These are phyloP conservation scores for Rhododendron simsii DNA, from an alignment of 148 eudicot genomes.

Conservation along the genomic window DNA sequence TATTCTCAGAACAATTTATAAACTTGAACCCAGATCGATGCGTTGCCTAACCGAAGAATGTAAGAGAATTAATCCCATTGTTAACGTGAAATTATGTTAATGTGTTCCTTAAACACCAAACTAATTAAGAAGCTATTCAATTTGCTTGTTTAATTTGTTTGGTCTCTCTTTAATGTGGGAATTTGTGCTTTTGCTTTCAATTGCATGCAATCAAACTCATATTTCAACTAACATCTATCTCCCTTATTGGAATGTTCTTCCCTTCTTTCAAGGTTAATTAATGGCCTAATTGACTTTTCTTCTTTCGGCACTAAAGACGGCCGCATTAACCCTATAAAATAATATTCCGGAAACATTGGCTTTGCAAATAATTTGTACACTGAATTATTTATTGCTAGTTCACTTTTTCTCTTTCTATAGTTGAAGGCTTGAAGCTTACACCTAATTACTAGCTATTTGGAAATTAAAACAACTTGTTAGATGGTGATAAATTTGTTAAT, in stretches of 20 bases:
- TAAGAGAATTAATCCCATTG: not conserved
- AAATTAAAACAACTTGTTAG: not conserved
- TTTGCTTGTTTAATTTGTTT: constrained; percentile 6
- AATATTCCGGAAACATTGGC: not conserved
- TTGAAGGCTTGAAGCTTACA: not conserved
- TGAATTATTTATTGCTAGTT: not conserved
- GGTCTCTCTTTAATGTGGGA: not conserved
- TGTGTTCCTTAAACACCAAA: constrained; percentile 1
- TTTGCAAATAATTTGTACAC: not conserved
- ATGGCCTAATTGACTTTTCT: constrained; percentile 17
- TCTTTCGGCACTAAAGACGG: constrained; percentile 31
- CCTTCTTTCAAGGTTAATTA: constrained; percentile 18
- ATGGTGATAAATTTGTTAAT: too few relatives aligned
- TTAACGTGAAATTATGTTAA: not conserved
- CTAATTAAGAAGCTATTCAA: not conserved
- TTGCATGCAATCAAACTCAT: constrained; percentile 3
- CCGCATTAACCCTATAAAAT: not conserved
- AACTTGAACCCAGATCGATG: not conserved
- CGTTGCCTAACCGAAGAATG: not conserved
- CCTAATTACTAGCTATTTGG: not conserved
- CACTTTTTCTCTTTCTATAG: not conserved
- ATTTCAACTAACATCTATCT: not conserved
- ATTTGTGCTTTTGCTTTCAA: constrained; percentile 8
- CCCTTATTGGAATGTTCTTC: constrained; percentile 16
- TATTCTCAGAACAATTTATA: not conserved